A percentile compares a stretch with the other conserved stretches of the same genome.
Conservation (phyloP, 2,329 filamentous ascomycete genomes). For the Laburnicola sp. region DNA sequence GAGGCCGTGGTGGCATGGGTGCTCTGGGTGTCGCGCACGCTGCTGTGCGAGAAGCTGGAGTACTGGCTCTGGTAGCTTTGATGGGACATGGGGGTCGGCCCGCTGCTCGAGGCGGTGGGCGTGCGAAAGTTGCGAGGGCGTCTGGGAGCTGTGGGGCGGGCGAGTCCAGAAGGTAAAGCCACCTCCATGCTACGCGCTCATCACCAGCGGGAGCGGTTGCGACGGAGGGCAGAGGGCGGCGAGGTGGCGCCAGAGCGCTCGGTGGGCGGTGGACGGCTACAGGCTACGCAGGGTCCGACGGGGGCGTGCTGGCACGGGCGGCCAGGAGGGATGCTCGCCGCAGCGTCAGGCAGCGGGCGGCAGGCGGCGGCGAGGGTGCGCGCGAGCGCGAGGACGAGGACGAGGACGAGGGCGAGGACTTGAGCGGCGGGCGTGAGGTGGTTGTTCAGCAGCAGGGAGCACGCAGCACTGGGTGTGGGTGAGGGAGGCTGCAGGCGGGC, state of each 20-base stretch:
- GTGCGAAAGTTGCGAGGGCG: conserved; percentile 27
- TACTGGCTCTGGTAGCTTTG: conserved; percentile 53
- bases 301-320: conserved; percentile 4
- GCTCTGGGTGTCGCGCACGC: conserved; percentile 52
- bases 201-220: conserved; percentile 22
- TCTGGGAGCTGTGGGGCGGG: conserved; percentile 29
- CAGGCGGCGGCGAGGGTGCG: no score
- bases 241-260: conserved; percentile 5
- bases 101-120: conserved; percentile 41
- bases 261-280: no score
- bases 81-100: conserved; percentile 48
- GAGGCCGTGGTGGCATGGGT: conserved; percentile 51
- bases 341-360: no score
- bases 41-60: conserved; percentile 53
- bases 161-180: conserved; percentile 34
- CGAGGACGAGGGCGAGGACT: no score
- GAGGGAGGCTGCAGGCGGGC: conserved; percentile 16
- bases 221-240: neutral
- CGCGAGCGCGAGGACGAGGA: no score
- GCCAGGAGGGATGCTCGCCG: conserved; percentile 1
- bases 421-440: no score
- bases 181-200: conserved; percentile 43
- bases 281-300: neutral
- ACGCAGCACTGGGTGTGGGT: no score
- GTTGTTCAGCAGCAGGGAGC: no score